Base-by-base conservation (phyloP, 176 grass and related monocot genomes). In the Oryza longistaminata region DNA sequence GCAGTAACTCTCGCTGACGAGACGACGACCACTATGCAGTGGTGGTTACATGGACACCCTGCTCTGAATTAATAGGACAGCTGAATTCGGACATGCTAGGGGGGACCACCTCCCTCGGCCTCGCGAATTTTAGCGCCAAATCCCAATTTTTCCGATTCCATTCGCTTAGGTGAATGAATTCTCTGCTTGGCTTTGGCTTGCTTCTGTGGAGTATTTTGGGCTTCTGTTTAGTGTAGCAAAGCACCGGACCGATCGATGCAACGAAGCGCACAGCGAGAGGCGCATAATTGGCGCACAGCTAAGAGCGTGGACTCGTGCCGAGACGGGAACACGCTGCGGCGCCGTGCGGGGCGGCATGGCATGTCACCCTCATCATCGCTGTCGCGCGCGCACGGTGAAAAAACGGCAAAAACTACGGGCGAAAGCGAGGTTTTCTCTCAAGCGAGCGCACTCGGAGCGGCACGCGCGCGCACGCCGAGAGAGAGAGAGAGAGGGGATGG, bases 301-400 rank as follows among this genome's bases (percentile, higher is more conserved):
- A 46, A 37, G 55, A 44, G 22, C 17, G 26, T 9, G 82, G 35
- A 21, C 35, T 39, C 49, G 21, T 6, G 11, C 52, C 19, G 6
- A 26, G 10, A 21, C 7, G 17, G 17, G 16, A 5, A 31, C 9
- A 9, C 25, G 22, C 43, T 7, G 33, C n/a, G 52, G 19, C 53
- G 19, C 34, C 12, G 9, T 37, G 39, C 39, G 39, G 34, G 5
- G 5, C 13, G 19, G 9, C 70, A 34, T 34, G 73, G 15, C 78
- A 62, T 64, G 84, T 45, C 84, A 16, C 34, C 68, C 48, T 73
- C 75, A 84, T 83, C 84, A 84, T 87, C 33, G 89, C 81, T 87
- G 85, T 80, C 85, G 22, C 7, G 15, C 13, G 16, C 33, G 25
- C 68, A 2, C 33, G 80, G 50, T 61, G 55, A 61, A 15, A 52